Percentiles rank a stretch among this genome's conserved stretches.
Evolutionary conservation across 495 filamentous ascomycete genomes (phyloP).

Genomic region (Penicillium goetzii): DNA sequence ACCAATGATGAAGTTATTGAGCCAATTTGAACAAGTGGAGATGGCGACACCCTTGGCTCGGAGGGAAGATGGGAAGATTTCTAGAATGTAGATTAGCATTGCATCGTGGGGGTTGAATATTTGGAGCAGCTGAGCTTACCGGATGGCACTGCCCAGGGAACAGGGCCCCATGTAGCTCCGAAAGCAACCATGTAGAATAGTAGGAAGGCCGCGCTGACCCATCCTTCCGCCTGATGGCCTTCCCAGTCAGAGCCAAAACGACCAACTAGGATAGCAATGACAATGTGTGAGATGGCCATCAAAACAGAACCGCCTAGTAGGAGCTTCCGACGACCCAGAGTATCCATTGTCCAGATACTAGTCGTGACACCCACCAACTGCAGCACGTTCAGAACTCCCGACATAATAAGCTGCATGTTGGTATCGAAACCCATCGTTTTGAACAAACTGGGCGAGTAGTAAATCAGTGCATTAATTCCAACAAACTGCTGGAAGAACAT

Average conservation of each 20-base stretch:
- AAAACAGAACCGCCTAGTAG: slow-evolving; percentile 49
- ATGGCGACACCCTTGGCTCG: slow-evolving; percentile 58
- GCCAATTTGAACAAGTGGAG: slow-evolving; percentile 58
- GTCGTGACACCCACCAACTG: slow-evolving; percentile 54
- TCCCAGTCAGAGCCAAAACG: slow-evolving; percentile 50
- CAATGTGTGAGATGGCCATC: slow-evolving; percentile 55
- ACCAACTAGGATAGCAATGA: slow-evolving; percentile 55
- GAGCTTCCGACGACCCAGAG: slow-evolving; percentile 50
- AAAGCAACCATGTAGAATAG: slow-evolving; percentile 55
- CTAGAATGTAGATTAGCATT: slow-evolving; percentile 22
- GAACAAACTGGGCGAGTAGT: slow-evolving; percentile 62
- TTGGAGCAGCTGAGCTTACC: slow-evolving; percentile 20
- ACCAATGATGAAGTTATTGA: slow-evolving; percentile 61
- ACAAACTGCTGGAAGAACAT: slow-evolving; percentile 63
- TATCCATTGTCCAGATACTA: slow-evolving; percentile 56
- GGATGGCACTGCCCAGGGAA: slow-evolving; percentile 52
- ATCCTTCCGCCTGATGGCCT: slow-evolving; percentile 48
- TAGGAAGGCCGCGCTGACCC: slow-evolving; percentile 52
- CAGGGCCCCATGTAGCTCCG: slow-evolving; percentile 51
- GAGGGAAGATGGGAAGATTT: slow-evolving; percentile 55
- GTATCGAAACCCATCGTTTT: slow-evolving; percentile 59
- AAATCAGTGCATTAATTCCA: slow-evolving; percentile 56
- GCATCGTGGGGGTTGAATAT: background rate
- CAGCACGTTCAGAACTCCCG: slow-evolving; percentile 59
- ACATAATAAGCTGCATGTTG: slow-evolving; percentile 61